Evolutionary conservation across 129 eudicot species (phyloP).

Genomic region (Centella asiatica): DNA sequence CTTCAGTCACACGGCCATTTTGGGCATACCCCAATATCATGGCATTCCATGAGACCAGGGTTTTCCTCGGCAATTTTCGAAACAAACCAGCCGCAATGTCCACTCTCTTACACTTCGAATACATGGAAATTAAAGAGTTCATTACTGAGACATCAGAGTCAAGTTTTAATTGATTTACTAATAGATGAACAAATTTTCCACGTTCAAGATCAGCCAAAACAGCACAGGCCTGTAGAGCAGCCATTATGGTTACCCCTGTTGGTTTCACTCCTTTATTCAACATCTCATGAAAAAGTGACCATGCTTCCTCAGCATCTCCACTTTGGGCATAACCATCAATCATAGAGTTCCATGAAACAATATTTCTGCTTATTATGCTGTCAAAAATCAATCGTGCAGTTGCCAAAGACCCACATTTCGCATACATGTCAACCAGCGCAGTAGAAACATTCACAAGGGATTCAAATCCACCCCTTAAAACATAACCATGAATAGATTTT

Average conservation of each 20-base stretch:
- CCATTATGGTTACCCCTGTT: slow-evolving; percentile 70
- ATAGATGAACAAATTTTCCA: slow-evolving; percentile 49
- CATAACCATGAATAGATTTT: slow-evolving; percentile 61
- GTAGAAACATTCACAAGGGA: slow-evolving; percentile 56
- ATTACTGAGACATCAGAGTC: slow-evolving; percentile 43
- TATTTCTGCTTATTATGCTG: slow-evolving; percentile 41
- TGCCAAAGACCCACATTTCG: slow-evolving; percentile 54
- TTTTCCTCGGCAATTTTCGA: slow-evolving; percentile 36
- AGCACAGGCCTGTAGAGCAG: slow-evolving; percentile 77
- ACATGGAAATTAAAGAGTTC: slow-evolving; percentile 88
- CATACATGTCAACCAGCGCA: slow-evolving; percentile 71
- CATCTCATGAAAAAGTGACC: slow-evolving; percentile 62
- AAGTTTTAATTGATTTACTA: slow-evolving; percentile 38
- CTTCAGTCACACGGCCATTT: slow-evolving; percentile 51
- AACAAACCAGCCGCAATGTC: slow-evolving; percentile 59
- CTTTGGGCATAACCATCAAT: slow-evolving; percentile 71
- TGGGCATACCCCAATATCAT: slow-evolving; percentile 89
- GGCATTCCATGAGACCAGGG: slow-evolving; percentile 82
- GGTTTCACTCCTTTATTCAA: slow-evolving; percentile 62
- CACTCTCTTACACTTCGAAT: slow-evolving; percentile 70
- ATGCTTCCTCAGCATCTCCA: slow-evolving; percentile 74
- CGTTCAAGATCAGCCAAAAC: slow-evolving; percentile 47
- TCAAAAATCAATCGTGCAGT: slow-evolving; percentile 53
- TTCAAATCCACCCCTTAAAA: slow-evolving; percentile 42
- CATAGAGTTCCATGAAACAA: slow-evolving; percentile 87